Evolutionary conservation across 2,329 filamentous ascomycete genomes (phyloP), one percentile per base, ranked within the genome.

Genomic region (Fusarium floridanum): DNA sequence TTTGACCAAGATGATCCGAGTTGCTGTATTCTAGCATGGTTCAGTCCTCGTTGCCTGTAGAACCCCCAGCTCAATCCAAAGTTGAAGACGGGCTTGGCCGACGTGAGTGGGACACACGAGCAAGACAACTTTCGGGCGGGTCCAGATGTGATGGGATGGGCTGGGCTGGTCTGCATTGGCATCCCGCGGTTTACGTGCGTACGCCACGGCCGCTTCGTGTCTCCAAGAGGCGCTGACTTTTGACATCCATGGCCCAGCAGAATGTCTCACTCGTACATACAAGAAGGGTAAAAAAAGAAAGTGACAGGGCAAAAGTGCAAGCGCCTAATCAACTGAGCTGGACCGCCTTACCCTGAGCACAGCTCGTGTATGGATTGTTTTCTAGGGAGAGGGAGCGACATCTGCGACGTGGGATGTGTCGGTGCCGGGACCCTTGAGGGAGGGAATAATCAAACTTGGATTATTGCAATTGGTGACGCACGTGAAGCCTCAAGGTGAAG

Each of bases 131-230:
- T 32, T 34, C 67, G 61, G 36, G 65, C 67, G 56, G 67, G 56
- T 45, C 67, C 56, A 43, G 32, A 22, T 36, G n/a, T 9, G 9
- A 29, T 53, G 45, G 24, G 45, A 16, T 55, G 61, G 34, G 34
- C 45, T 64, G 34, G 50, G n/a, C 20, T 43, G n/a, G 41, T 55
- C 34, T 48, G 45, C 34, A 69, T 69, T 64, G 48, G 67, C 64
- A 67, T 67, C 68, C 67, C 43, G 60, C 56, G 53, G 62, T 60
- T 27, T 50, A 48, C 27, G 20, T 50, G 65, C 60, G 61, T 73
- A 59, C 72, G 72, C 72, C 72, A 75, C 59, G 65, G 55, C 56
- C 64, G 63, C 55, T 63, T 72, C 60, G 60, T 72, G 41, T 57
- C 55, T 62, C 43, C 48, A 63, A 39, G 69, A 69, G 60, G 67